Evolutionary conservation across 768 basidiomycete genomes (phyloP).

Genomic region (Naganishia randhawae): DNA sequence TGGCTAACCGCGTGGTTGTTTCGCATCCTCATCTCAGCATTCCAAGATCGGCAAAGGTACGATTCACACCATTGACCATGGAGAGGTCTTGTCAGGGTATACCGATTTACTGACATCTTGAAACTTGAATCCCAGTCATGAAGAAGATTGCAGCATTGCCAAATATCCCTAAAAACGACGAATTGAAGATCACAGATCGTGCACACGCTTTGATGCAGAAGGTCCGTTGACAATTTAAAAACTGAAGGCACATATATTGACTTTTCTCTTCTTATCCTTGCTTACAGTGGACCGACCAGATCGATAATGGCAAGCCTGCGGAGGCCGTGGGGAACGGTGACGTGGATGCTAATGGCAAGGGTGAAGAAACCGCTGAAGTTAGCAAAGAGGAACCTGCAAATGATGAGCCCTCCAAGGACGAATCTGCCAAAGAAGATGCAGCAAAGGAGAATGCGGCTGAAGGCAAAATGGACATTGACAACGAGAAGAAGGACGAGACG

Average conservation of each 20-base stretch:
- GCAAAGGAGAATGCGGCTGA: constrained; percentile 17
- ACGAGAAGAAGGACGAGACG: background rate
- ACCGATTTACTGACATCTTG: background rate
- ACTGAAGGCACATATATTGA: background rate
- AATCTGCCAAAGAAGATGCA: background rate
- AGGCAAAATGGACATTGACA: background rate
- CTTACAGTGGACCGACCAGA: constrained; percentile 25
- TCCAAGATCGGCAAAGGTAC: constrained; percentile 55
- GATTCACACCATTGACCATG: background rate
- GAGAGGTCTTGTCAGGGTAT: too few relatives aligned
- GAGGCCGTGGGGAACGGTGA: constrained; percentile 27
- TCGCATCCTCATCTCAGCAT: constrained; percentile 54
- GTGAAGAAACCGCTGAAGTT: constrained; percentile 15
- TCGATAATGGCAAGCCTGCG: constrained; percentile 16
- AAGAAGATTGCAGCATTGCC: constrained; percentile 68
- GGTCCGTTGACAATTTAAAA: constrained; percentile 29
- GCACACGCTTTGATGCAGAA: constrained; percentile 66
- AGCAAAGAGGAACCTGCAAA: background rate
- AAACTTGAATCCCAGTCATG: constrained; percentile 67
- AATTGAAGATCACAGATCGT: constrained; percentile 69
- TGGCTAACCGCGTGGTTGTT: constrained; percentile 24
- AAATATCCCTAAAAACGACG: constrained; percentile 62
- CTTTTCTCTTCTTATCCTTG: background rate
- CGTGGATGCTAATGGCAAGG: constrained; percentile 8
- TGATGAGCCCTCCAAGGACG: background rate